Base-by-base conservation (phyloP, 2,329 filamentous ascomycete species). In the Penicillium olsonii region DNA sequence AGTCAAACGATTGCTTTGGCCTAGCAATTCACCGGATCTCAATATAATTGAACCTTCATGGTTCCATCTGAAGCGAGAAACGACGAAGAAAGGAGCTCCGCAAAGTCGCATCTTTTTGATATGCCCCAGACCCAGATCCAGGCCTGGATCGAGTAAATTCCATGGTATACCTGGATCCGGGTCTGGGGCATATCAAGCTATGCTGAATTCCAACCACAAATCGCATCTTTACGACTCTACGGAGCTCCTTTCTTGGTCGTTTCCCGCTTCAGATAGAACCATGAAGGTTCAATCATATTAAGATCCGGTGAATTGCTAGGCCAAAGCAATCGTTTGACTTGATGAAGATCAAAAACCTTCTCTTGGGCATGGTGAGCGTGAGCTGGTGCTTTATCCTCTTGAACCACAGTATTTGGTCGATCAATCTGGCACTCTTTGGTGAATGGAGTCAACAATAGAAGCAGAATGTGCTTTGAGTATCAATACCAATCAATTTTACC, bases 1-100 rank as follows among this genome's bases (percentile, higher is more conserved):
- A 10, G 35, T 45, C 3, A 2, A 31, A 11, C 43, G 43, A 5
- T 19, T 45, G 12, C 35, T 38, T 29, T 45, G 35, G 34, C 31
- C 17, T 38, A 8, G 3, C 2, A 45, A 45, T 38, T 45, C 43
- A 15, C 43, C 43, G 38, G 43, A 45, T 45, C 19, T 45, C 4
- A 45, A 45, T 31, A 34, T 34, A 17, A 45, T 45, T 38, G 43
- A 45, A 24, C 43, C 43, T 38, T 22, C 35, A 2, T 45, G 43
- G 43, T 35, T 35, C 31, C 27, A 34, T 34, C 2, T 45, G 24
- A 45, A 45, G 43, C 20, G 43, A 29, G 2, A 17, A 10, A 45
- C 43, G 27, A 45, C 43, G 29, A 38, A 17, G 19, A 45, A 45
- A 17, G 43, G 20, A 9, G 43, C 43, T 19, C 43, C 43, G 15